These are phyloP conservation scores for Stemphylium lycopersici DNA, from an alignment of 2,329 filamentous ascomycete species.

Conservation along the genomic window DNA sequence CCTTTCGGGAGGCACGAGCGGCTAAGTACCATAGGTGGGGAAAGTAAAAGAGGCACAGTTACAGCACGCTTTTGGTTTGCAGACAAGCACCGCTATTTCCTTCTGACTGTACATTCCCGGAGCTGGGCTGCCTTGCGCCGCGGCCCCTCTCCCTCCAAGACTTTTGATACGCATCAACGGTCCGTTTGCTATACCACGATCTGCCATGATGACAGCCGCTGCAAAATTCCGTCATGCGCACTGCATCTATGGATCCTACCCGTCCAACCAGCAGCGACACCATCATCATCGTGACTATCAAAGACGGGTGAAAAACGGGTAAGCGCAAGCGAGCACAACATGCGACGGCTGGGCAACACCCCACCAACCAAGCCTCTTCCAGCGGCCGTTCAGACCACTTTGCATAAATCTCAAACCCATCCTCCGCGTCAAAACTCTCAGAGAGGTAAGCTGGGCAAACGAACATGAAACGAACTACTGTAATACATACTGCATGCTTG, in stretches of 20 bases:
- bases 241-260: not conserved
- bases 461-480: slow-evolving; percentile 17
- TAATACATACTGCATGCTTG: slow-evolving; percentile 7
- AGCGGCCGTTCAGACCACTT: slow-evolving; percentile 1
- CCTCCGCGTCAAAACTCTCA: slow-evolving; percentile 6
- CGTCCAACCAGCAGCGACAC: not conserved
- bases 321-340: slow-evolving; percentile 11
- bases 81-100: not conserved
- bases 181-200: slow-evolving; percentile 2
- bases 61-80: too few relatives aligned
- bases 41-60: too few relatives aligned
- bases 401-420: slow-evolving; percentile 20
- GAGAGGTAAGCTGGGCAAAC: slow-evolving; percentile 1
- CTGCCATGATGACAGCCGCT: slow-evolving; percentile 20
- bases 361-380: not conserved
- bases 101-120: not conserved
- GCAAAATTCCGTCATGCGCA: slow-evolving; percentile 7
- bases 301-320: not conserved
- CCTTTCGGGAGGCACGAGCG: too few relatives aligned
- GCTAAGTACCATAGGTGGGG: too few relatives aligned
- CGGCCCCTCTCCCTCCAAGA: not conserved
- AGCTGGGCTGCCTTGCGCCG: not conserved
- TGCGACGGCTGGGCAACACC: not conserved
- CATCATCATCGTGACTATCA: not conserved
- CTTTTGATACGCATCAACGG: not conserved